phyloP scores from a whole-genome alignment of 768 basidiomycete genomes.

The Pholiota microspora region DNA sequence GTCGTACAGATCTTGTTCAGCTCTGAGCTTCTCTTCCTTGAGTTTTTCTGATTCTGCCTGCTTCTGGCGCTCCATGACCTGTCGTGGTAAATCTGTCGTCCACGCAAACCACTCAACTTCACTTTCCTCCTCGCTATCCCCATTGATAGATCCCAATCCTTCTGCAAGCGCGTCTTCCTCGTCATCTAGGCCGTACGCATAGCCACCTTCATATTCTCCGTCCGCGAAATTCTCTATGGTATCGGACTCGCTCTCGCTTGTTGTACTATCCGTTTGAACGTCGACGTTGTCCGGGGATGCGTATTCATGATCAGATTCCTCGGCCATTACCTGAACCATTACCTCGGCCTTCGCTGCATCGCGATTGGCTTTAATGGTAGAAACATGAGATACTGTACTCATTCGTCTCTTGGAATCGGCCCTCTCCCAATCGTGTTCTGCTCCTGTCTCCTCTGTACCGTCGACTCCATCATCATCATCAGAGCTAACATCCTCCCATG shows the following conservation, averaged over 20 bases:
- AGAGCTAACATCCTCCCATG: neutral
- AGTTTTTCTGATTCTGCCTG: neutral
- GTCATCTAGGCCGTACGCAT: conserved; percentile 2
- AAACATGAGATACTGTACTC: conserved; percentile 9
- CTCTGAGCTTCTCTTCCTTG: conserved; percentile 12
- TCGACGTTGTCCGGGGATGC: neutral
- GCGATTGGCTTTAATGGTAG: conserved; percentile 4
- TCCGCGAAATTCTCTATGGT: neutral
- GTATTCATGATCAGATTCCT: neutral
- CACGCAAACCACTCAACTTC: conserved; percentile 71
- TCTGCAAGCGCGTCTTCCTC: conserved; percentile 10
- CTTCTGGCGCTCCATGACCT: conserved; percentile 16
- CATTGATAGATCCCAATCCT: conserved; percentile 12
- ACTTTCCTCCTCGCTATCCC: conserved; percentile 40
- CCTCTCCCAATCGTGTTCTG: neutral
- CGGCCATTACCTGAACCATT: neutral
- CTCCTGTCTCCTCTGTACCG: neutral
- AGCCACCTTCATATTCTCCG: neutral
- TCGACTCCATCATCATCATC: neutral
- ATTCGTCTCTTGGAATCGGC: neutral
- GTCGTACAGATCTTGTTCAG: conserved; percentile 6
- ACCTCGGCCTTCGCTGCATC: neutral
- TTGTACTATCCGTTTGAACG: neutral
- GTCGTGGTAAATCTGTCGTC: conserved; percentile 52
- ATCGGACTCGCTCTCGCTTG: neutral